A percentile compares a stretch with the other conserved stretches of the same genome.
phyloP scores from a whole-genome alignment of 2,329 filamentous ascomycete genomes.

The Chaetomium globosum region DNA sequence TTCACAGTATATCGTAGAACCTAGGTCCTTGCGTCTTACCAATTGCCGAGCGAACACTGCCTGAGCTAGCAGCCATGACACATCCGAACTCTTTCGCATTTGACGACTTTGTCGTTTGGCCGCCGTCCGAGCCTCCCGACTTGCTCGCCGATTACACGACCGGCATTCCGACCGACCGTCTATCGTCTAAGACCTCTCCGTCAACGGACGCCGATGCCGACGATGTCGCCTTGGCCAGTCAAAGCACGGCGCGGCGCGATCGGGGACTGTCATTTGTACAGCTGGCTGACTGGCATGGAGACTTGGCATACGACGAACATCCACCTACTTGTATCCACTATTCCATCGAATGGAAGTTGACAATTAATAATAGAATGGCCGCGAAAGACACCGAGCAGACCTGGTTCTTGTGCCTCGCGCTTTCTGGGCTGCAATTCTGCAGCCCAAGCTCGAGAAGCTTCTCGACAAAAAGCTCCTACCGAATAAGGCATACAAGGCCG shows the following conservation, averaged over 20 bases:
- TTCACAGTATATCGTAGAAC: too few species aligned
- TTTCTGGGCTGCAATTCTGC: background rate
- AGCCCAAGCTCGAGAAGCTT: background rate
- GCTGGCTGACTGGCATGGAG: slow-evolving; percentile 1
- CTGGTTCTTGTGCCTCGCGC: slow-evolving; percentile 9
- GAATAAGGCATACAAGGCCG: slow-evolving; percentile 5
- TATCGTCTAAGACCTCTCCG: background rate
- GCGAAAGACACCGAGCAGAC: slow-evolving; percentile 12
- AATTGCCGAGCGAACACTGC: too few species aligned
- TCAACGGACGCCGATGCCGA: slow-evolving; percentile 12
- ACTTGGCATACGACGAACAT: slow-evolving; percentile 10
- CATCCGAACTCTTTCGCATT: slow-evolving; percentile 7
- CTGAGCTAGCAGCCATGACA: background rate
- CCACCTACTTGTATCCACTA: slow-evolving; percentile 11
- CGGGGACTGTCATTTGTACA: background rate
- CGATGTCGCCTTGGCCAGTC: background rate
- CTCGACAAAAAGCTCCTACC: slow-evolving; percentile 3
- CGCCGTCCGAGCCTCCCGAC: slow-evolving; percentile 3
- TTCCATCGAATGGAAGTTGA: slow-evolving; percentile 16
- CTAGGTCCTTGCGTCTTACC: too few species aligned
- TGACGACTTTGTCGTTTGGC: slow-evolving; percentile 13
- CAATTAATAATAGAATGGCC: slow-evolving; percentile 6
- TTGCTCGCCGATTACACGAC: slow-evolving; percentile 1
- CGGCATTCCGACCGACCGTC: slow-evolving; percentile 3
- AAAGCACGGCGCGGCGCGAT: slow-evolving; percentile 1